phyloP scores from a whole-genome alignment of 2,329 filamentous ascomycete species.

The Hymenoscyphus scutula region DNA sequence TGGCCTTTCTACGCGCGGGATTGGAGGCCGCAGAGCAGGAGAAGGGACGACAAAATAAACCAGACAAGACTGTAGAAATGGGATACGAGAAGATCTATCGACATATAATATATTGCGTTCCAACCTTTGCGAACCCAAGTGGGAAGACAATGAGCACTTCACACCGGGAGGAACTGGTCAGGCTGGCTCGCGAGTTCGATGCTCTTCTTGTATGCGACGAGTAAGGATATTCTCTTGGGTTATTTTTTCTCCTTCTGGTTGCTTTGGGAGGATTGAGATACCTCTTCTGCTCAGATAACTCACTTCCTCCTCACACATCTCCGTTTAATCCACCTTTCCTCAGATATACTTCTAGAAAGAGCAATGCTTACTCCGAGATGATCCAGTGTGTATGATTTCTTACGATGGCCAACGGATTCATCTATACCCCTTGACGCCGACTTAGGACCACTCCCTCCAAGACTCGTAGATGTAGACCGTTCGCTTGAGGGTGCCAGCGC shows the following conservation, averaged over 20 bases:
- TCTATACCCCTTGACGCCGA: background rate
- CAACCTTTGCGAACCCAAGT: conserved; percentile 69
- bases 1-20: conserved; percentile 50
- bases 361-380: too few species aligned
- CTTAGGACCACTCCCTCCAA: conserved; percentile 42
- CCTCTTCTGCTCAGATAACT: too few species aligned
- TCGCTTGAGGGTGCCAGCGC: conserved; percentile 53
- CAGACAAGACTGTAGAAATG: conserved; percentile 59
- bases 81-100: conserved; percentile 74
- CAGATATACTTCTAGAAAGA: too few species aligned
- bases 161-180: conserved; percentile 56
- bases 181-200: conserved; percentile 61
- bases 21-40: conserved; percentile 35
- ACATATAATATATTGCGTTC: conserved; percentile 73
- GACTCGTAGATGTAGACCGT: conserved; percentile 61
- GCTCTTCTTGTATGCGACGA: conserved; percentile 67
- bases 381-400: conserved; percentile 70
- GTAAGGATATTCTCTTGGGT: too few species aligned
- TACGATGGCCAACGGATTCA: conserved; percentile 52
- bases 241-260: too few species aligned
- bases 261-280: too few species aligned
- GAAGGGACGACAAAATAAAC: conserved; percentile 16
- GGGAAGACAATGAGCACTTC: conserved; percentile 60
- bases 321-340: too few species aligned
- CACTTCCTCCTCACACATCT: too few species aligned